phyloP scores from a whole-genome alignment of 1,284 basidiomycete genomes.

The Cutaneotrichosporon curvatum region DNA sequence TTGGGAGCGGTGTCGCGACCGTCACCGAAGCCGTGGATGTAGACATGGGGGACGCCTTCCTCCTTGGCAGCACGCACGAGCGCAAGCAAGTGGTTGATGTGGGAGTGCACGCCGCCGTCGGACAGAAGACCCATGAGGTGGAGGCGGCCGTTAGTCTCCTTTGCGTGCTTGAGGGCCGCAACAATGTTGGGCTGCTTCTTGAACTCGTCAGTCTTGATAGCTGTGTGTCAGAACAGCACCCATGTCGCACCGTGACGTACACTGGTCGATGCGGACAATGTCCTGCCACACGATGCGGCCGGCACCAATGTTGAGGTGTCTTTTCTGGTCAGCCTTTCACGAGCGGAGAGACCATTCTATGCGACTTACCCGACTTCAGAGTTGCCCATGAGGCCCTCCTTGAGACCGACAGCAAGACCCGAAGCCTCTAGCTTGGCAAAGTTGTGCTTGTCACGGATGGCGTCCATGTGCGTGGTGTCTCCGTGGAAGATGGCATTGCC shows the following conservation, averaged over 20 bases:
- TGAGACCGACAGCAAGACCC: slow-evolving; percentile 77
- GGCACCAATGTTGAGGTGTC: slow-evolving; percentile 85
- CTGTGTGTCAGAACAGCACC: slow-evolving; percentile 26
- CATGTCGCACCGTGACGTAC: slow-evolving; percentile 21
- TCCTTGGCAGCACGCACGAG: slow-evolving; percentile 82
- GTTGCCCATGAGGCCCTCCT: slow-evolving; percentile 89
- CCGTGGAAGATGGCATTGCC: slow-evolving; percentile 81
- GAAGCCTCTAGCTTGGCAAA: slow-evolving; percentile 69
- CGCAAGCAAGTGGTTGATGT: slow-evolving; percentile 77
- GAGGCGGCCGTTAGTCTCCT: slow-evolving; percentile 67
- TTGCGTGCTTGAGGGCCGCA: slow-evolving; percentile 65
- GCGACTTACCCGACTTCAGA: slow-evolving; percentile 80
- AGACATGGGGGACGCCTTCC: slow-evolving; percentile 69
- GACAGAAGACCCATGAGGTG: slow-evolving; percentile 82
- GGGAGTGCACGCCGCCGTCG: slow-evolving; percentile 90
- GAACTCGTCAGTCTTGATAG: slow-evolving; percentile 79
- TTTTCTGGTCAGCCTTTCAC: slow-evolving; percentile 32
- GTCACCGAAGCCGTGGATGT: slow-evolving; percentile 84
- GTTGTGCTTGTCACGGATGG: slow-evolving; percentile 67
- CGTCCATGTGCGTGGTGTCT: slow-evolving; percentile 78
- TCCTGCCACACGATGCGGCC: slow-evolving; percentile 92
- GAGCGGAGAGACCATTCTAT: background rate
- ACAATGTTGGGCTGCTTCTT: slow-evolving; percentile 69
- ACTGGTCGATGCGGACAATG: slow-evolving; percentile 81
- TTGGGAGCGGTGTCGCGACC: slow-evolving; percentile 76